phyloP scores from a whole-genome alignment of 2,329 filamentous ascomycete species.

The Colletotrichum nymphaeae region DNA sequence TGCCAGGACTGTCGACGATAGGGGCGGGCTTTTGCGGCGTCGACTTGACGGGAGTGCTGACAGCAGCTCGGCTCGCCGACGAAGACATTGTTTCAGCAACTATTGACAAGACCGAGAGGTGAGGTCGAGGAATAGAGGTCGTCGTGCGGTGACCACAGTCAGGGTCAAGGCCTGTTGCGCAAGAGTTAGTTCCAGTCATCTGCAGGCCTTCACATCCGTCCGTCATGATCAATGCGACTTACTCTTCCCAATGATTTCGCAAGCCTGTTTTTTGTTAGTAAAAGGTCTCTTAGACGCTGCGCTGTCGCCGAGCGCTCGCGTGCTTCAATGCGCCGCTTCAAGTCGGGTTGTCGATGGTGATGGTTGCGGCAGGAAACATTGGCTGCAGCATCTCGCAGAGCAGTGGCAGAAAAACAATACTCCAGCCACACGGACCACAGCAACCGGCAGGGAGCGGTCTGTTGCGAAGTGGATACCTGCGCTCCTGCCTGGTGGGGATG shows the following conservation, averaged over 20 bases:
- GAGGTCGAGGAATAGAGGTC: slow-evolving; percentile 9
- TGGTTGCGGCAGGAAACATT: slow-evolving; percentile 7
- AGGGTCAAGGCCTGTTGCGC: slow-evolving; percentile 29
- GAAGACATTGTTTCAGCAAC: slow-evolving; percentile 44
- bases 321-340: slow-evolving; percentile 33
- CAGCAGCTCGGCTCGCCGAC: slow-evolving; percentile 30
- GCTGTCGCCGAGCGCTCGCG: slow-evolving; percentile 32
- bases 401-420: slow-evolving; percentile 35
- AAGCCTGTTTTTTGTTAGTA: slow-evolving; percentile 41
- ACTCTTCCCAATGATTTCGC: slow-evolving; percentile 6
- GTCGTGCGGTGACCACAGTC: slow-evolving; percentile 18
- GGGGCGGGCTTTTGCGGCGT: slow-evolving; percentile 48
- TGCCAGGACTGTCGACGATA: slow-evolving; percentile 72
- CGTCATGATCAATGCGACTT: background rate
- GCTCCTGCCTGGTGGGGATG: background rate
- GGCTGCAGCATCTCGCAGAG: slow-evolving; percentile 9
- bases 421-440: slow-evolving; percentile 32
- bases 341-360: slow-evolving; percentile 30
- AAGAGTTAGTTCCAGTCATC: slow-evolving; percentile 7
- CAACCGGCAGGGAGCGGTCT: slow-evolving; percentile 34
- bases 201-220: background rate
- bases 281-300: slow-evolving; percentile 28
- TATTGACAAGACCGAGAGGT: background rate
- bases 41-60: slow-evolving; percentile 54
- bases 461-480: slow-evolving; percentile 11